A percentile compares a stretch with the other conserved stretches of the same genome.
Conservation (phyloP, 1,139 yeast species). For the Yamadazyma taylorii region DNA sequence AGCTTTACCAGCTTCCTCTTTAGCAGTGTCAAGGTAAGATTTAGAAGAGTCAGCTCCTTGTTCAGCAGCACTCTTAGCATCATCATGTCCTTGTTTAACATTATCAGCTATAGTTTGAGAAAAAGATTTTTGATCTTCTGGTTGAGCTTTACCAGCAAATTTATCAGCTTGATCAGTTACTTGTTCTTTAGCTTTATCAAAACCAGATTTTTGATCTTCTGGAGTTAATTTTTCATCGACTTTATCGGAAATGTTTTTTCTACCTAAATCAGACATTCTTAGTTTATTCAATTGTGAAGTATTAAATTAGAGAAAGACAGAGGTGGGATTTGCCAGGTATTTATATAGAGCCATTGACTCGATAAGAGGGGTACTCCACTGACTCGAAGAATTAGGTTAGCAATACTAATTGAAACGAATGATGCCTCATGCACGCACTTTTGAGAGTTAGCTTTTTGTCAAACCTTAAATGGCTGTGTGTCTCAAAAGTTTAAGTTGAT, state of each 20-base stretch:
- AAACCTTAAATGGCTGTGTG: not conserved
- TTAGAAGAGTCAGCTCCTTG: conserved; percentile 55
- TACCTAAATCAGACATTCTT: conserved; percentile 71
- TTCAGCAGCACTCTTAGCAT: conserved; percentile 42
- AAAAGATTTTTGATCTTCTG: conserved; percentile 66
- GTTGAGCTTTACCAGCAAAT: conserved; percentile 56
- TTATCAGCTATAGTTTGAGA: conserved; percentile 67
- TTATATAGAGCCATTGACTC: conserved; percentile 1
- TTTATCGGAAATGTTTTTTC: conserved; percentile 75
- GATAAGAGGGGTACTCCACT: no score
- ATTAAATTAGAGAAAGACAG: not conserved
- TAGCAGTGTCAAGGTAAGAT: conserved; percentile 63
- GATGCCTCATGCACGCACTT: no score
- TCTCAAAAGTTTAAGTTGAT: no score
- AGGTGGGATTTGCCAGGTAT: no score
- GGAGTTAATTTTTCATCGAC: conserved; percentile 68
- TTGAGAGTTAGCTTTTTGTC: not conserved
- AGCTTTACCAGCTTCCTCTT: conserved; percentile 59
- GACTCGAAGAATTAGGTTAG: not conserved
- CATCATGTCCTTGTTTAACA: conserved; percentile 49
- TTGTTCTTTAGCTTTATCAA: conserved; percentile 69
- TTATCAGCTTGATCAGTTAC: conserved; percentile 68
- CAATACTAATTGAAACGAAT: not conserved
- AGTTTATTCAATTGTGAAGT: conserved; percentile 2
- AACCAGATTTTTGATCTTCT: conserved; percentile 63